Conservation (phyloP, 257 asterid genomes). For the Primulina eburnea region DNA sequence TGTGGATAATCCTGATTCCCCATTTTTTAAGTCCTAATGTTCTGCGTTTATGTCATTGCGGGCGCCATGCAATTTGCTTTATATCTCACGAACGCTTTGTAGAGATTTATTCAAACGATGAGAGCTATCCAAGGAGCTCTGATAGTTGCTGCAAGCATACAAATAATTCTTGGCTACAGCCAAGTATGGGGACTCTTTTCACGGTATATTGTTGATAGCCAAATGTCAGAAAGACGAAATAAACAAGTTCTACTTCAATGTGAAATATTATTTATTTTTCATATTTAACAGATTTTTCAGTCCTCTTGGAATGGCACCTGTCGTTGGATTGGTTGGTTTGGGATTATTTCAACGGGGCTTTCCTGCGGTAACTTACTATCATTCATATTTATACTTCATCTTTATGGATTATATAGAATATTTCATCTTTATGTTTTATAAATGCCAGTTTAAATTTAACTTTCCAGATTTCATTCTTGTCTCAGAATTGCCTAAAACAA, state of each 20-base stretch:
- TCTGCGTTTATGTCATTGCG: background rate
- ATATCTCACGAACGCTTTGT: constrained; percentile 10
- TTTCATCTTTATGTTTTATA: background rate
- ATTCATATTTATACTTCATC: background rate
- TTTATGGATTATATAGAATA: background rate
- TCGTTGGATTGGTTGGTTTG: constrained; percentile 89
- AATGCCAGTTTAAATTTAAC: too few species aligned
- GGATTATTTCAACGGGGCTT: constrained; percentile 97
- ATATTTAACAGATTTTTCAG: constrained; percentile 72
- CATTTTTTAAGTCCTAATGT: background rate
- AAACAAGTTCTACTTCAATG: constrained; percentile 6
- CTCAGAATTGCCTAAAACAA: background rate
- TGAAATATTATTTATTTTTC: constrained; percentile 15
- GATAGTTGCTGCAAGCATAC: constrained; percentile 86
- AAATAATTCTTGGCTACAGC: constrained; percentile 89
- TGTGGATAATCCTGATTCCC: background rate
- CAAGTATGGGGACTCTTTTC: constrained; percentile 99
- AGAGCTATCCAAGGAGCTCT: constrained; percentile 98
- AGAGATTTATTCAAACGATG: constrained; percentile 91
- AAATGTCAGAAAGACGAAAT: constrained; percentile 4
- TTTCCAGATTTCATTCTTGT: background rate
- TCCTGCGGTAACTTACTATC: constrained; percentile 56
- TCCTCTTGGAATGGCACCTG: constrained; percentile 98
- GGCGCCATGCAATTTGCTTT: background rate
- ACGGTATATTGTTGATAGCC: constrained; percentile 48